phyloP scores from a whole-genome alignment of 1,284 basidiomycete genomes.

The Tremellales sp. region DNA sequence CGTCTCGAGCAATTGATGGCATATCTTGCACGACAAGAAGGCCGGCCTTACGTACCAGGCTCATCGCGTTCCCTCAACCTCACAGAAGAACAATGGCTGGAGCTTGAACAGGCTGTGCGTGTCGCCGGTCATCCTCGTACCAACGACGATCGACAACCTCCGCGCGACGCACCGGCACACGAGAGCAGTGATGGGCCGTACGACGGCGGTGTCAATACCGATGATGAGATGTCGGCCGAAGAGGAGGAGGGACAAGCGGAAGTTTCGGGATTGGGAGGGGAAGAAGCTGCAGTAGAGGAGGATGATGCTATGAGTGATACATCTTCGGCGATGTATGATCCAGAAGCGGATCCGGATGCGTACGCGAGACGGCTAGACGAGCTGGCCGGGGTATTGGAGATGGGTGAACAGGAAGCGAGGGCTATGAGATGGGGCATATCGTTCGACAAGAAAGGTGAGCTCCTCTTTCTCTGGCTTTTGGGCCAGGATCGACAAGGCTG shows the following conservation, averaged over 20 bases:
- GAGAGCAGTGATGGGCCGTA: too few relatives aligned
- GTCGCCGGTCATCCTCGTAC: too few relatives aligned
- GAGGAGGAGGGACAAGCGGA: conserved; percentile 9
- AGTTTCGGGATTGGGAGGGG: too few relatives aligned
- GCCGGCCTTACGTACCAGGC: too few relatives aligned
- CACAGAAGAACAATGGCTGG: too few relatives aligned
- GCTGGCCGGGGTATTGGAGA: conserved; percentile 39
- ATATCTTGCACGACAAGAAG: too few relatives aligned
- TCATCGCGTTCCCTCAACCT: too few relatives aligned
- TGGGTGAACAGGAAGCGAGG: conserved; percentile 34
- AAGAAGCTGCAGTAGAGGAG: conserved; percentile 12
- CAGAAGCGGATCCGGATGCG: conserved; percentile 34
- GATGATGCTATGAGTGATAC: conserved; percentile 19
- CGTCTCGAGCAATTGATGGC: too few relatives aligned
- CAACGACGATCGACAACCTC: too few relatives aligned
- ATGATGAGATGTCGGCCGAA: conserved; percentile 5
- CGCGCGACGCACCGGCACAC: too few relatives aligned
- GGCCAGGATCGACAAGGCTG: neutral
- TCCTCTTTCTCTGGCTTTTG: neutral
- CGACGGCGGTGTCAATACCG: neutral
- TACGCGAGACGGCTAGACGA: conserved; percentile 40
- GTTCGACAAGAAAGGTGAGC: conserved; percentile 3
- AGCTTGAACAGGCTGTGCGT: too few relatives aligned
- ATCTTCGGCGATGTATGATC: conserved; percentile 29
- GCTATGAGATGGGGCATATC: conserved; percentile 37